A percentile compares a stretch with the other conserved stretches of the same genome.
Conservation (phyloP, 768 basidiomycete genomes). For the Dacryopinax primogenitus region DNA sequence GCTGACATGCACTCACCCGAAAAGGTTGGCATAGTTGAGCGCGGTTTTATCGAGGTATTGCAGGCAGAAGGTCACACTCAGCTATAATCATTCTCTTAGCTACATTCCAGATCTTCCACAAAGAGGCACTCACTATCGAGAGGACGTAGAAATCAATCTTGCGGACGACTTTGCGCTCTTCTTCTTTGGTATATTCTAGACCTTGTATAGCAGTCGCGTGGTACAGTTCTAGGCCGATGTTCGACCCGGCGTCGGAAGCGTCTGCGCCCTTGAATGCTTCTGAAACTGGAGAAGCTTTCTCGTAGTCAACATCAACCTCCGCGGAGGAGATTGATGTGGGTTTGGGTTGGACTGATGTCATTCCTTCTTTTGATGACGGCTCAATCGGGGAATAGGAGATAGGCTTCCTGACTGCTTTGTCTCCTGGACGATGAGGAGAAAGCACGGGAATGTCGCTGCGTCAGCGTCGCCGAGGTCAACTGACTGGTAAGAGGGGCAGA, state of each 20-base stretch:
- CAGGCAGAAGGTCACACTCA: slow-evolving; percentile 25
- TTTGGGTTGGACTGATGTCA: not conserved
- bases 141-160: not conserved
- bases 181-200: not conserved
- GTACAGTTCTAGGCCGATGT: not conserved
- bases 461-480: not conserved
- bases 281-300: not conserved
- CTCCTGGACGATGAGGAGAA: not conserved
- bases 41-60: slow-evolving; percentile 28
- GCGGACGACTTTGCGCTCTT: not conserved
- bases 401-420: not conserved
- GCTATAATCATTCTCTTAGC: slow-evolving; percentile 8
- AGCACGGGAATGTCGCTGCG: too few species aligned
- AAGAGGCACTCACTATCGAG: not conserved
- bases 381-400: not conserved
- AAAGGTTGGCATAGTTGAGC: slow-evolving; percentile 27
- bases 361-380: not conserved
- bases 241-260: not conserved
- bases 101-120: not conserved
- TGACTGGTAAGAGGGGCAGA: not conserved
- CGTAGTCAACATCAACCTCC: not conserved
- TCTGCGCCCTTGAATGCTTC: not conserved
- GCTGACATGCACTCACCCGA: slow-evolving; percentile 18
- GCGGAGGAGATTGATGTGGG: not conserved
- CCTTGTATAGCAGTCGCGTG: not conserved